phyloP scores from a whole-genome alignment of 208 protist species.

The Trypanosomatidae sp. region DNA sequence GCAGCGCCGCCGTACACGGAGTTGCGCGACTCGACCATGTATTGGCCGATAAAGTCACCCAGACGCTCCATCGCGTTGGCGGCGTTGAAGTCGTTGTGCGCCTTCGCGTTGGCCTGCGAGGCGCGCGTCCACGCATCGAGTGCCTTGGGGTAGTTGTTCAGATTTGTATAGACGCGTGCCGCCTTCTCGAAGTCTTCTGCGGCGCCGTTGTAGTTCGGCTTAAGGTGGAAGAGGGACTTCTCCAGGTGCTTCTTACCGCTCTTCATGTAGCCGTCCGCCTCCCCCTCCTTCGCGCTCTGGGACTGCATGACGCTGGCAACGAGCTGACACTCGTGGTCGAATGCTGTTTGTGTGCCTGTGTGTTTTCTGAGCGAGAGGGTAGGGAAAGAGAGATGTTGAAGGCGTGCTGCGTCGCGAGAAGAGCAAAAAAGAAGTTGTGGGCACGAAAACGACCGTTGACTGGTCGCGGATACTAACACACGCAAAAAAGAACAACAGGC shows the following conservation, averaged over 20 bases:
- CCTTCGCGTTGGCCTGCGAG: constrained; percentile 46
- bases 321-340: too few relatives aligned
- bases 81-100: constrained; percentile 45
- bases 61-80: constrained; percentile 49
- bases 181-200: constrained; percentile 73
- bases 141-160: constrained; percentile 36
- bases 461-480: too few relatives aligned
- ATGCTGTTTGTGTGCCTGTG: too few relatives aligned
- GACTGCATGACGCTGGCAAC: constrained; percentile 15
- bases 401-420: too few relatives aligned
- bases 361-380: too few relatives aligned
- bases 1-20: constrained; percentile 1
- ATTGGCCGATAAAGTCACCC: constrained; percentile 24
- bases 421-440: too few relatives aligned
- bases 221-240: constrained; percentile 51
- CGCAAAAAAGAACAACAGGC: too few relatives aligned
- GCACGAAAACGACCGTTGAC: too few relatives aligned
- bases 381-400: too few relatives aligned
- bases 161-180: constrained; percentile 60
- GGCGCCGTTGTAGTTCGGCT: constrained; percentile 55
- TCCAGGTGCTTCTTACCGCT: constrained; percentile 54
- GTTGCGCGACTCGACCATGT: constrained; percentile 15
- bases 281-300: constrained; percentile 16
- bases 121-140: constrained; percentile 42
- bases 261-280: constrained; percentile 60